Evolutionary conservation across 768 basidiomycete species (phyloP).

Genomic region (Fomitopsis serialis): DNA sequence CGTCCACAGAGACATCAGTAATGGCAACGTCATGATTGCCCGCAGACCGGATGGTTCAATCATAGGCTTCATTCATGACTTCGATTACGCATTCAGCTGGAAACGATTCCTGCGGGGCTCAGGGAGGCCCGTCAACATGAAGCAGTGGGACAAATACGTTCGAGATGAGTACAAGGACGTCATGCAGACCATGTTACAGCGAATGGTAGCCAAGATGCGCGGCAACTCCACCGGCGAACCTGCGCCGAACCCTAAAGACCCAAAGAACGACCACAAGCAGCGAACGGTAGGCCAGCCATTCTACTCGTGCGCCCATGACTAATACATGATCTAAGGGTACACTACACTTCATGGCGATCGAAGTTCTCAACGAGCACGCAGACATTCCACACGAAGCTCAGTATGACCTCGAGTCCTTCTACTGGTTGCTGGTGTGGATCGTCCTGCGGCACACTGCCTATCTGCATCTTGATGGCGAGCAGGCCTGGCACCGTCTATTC

Average conservation of each 20-base stretch:
- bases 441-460: constrained; percentile 4
- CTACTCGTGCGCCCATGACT: background rate
- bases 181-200: no score
- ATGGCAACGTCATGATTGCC: constrained; percentile 16
- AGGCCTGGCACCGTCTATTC: background rate
- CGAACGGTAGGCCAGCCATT: no score
- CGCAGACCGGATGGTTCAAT: background rate
- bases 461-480: background rate
- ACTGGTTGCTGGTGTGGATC: constrained; percentile 9
- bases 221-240: no score
- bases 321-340: constrained; percentile 1
- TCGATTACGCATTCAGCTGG: constrained; percentile 12
- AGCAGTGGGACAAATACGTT: background rate
- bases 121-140: background rate
- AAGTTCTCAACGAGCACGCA: background rate
- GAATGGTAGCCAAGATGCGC: no score
- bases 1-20: constrained; percentile 16
- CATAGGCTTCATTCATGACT: constrained; percentile 11
- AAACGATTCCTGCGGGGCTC: background rate
- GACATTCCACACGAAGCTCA: background rate
- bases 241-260: no score
- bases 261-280: no score
- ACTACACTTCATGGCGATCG: constrained; percentile 2
- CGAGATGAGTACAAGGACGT: no score
- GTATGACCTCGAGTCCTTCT: constrained; percentile 13